Evolutionary conservation across 2,329 filamentous ascomycete species (phyloP).

Genomic region (Colletotrichum musae): DNA sequence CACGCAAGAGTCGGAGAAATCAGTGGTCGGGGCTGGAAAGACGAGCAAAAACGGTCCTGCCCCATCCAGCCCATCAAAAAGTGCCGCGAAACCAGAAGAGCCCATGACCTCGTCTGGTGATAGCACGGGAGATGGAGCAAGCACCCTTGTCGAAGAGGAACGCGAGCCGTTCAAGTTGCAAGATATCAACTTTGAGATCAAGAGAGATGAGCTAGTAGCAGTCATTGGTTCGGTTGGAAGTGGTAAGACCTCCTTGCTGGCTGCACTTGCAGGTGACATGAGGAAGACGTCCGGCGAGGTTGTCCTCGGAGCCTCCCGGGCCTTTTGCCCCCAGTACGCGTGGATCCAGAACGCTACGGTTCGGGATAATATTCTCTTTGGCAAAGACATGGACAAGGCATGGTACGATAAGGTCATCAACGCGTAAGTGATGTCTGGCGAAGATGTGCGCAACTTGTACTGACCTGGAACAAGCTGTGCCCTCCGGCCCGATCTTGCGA

Average conservation of each 20-base stretch:
- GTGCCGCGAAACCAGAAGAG: conserved; percentile 53
- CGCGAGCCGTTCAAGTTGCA: conserved; percentile 80
- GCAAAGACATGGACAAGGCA: conserved; percentile 78
- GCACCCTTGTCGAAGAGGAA: conserved; percentile 71
- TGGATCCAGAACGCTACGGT: conserved; percentile 97
- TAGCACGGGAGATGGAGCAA: conserved; percentile 66
- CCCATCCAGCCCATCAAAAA: conserved; percentile 44
- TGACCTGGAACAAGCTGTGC: conserved; percentile 73
- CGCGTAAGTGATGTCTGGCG: conserved; percentile 65
- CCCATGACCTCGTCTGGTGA: conserved; percentile 54
- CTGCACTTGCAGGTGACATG: conserved; percentile 95
- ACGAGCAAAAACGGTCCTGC: conserved; percentile 60
- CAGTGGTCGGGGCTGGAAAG: conserved; percentile 57
- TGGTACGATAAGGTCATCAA: conserved; percentile 91
- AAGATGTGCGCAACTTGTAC: background rate
- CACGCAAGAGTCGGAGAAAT: conserved; percentile 64
- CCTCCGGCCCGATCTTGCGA: conserved; percentile 87
- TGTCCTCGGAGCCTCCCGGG: conserved; percentile 82
- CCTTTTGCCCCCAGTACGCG: conserved; percentile 95
- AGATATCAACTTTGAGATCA: conserved; percentile 76
- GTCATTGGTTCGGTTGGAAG: conserved; percentile 93
- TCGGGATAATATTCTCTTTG: conserved; percentile 91
- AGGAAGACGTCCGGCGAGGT: conserved; percentile 83
- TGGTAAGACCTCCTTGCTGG: conserved; percentile 91
- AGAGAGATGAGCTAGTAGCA: conserved; percentile 82